Evolutionary conservation across 352 stramenopile genomes (phyloP).

Genomic region (Globisporangium nodosum): DNA sequence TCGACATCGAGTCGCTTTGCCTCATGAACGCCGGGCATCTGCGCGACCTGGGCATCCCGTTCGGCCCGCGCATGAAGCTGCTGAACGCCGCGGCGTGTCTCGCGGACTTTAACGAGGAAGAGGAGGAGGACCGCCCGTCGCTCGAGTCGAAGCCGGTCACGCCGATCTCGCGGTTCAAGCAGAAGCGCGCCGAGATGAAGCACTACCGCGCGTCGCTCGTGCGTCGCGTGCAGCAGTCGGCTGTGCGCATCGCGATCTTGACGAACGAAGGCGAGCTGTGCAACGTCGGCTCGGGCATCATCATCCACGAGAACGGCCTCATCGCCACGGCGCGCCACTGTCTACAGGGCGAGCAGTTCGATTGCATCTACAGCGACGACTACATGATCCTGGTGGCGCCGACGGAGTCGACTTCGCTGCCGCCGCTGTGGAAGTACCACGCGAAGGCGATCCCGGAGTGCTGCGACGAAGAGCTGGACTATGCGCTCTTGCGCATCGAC

Average conservation of each 20-base stretch:
- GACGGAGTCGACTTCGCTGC: constrained; percentile 73
- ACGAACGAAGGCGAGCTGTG: constrained; percentile 81
- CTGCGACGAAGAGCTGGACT: constrained; percentile 81
- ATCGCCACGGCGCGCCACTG: constrained; percentile 78
- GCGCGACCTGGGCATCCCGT: constrained; percentile 77
- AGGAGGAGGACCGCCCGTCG: constrained; percentile 60
- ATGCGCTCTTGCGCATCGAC: constrained; percentile 76
- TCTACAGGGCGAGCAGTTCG: constrained; percentile 79
- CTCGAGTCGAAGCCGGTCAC: constrained; percentile 61
- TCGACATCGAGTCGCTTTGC: constrained; percentile 83
- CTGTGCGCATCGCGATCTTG: constrained; percentile 78
- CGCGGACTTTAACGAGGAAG: constrained; percentile 80
- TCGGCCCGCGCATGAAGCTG: constrained; percentile 81
- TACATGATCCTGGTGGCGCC: constrained; percentile 85
- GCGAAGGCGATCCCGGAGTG: constrained; percentile 74
- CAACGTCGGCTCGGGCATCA: constrained; percentile 84
- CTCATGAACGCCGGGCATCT: constrained; percentile 85
- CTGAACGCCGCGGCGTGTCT: constrained; percentile 78
- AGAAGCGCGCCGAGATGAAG: constrained; percentile 80
- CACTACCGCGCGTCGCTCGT: constrained; percentile 82
- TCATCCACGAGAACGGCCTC: constrained; percentile 76
- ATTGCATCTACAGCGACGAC: constrained; percentile 84
- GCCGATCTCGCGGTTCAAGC: constrained; percentile 73
- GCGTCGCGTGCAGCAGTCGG: constrained; percentile 80
- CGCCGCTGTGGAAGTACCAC: constrained; percentile 84